These are phyloP conservation scores for Baorangia bicolor DNA, from an alignment of 768 basidiomycete species.

Conservation along the genomic window DNA sequence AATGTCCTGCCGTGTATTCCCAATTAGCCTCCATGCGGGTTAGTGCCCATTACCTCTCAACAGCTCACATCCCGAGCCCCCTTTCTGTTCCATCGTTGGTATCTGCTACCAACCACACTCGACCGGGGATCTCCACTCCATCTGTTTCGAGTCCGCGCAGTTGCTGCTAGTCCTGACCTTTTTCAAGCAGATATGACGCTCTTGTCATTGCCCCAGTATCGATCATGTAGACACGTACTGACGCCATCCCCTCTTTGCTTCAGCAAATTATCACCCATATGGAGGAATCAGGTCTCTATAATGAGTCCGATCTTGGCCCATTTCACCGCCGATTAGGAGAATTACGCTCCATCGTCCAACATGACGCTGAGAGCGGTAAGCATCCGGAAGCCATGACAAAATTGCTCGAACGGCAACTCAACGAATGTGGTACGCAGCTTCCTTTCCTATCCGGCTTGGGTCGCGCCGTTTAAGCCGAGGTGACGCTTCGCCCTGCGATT, in stretches of 20 bases:
- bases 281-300: conserved; percentile 95
- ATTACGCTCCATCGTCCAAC: conserved; percentile 81
- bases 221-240: conserved; percentile 26
- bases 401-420: conserved; percentile 85
- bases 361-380: conserved; percentile 76
- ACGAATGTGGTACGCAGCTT: conserved; percentile 76
- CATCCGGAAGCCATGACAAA: conserved; percentile 87
- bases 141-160: conserved; percentile 9
- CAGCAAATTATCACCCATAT: conserved; percentile 95
- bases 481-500: not conserved
- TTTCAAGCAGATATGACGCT: conserved; percentile 23
- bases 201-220: conserved; percentile 21
- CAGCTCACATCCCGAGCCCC: not conserved
- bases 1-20: conserved; percentile 92
- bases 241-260: conserved; percentile 21
- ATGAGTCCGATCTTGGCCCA: conserved; percentile 84
- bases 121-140: conserved; percentile 2
- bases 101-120: not conserved
- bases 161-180: conserved; percentile 25
- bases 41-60: conserved; percentile 39
- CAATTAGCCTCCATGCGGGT: conserved; percentile 96
- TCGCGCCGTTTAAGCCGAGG: not conserved
- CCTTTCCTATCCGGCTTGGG: conserved; percentile 5
- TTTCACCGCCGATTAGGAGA: conserved; percentile 81
- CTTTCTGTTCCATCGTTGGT: conserved; percentile 6